Evolutionary conservation across 1,284 basidiomycete genomes (phyloP).

Genomic region (Ustilago shanxiensis): DNA sequence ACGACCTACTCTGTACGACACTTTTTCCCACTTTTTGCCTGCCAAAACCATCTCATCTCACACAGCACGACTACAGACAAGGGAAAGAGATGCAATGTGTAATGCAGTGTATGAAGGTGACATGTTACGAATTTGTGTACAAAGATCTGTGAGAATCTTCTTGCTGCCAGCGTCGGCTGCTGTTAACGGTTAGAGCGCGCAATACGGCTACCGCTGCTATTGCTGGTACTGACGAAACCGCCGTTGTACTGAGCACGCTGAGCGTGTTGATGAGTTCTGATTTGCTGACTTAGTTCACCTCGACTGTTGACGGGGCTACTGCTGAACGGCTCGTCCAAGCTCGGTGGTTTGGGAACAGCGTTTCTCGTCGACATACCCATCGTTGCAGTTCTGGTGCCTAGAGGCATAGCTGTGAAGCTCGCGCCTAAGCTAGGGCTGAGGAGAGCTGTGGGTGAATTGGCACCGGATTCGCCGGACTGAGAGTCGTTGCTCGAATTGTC

Average conservation of each 20-base stretch:
- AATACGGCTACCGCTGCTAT: no score
- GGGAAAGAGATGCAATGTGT: background rate
- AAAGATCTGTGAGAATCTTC: no score
- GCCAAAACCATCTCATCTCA: background rate
- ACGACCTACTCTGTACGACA: no score
- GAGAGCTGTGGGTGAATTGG: conserved; percentile 31
- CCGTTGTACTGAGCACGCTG: background rate
- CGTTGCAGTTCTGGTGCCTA: background rate
- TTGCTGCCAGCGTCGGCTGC: no score
- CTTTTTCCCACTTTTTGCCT: no score
- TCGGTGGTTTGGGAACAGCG: conserved; percentile 9
- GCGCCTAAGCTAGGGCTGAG: conserved; percentile 24
- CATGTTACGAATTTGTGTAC: no score
- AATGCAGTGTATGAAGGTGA: no score
- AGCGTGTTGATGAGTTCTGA: conserved; percentile 31
- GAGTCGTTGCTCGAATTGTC: conserved; percentile 34
- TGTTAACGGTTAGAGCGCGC: background rate
- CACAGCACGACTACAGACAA: background rate
- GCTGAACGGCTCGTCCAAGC: conserved; percentile 46
- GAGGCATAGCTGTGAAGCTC: background rate
- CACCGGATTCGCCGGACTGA: conserved; percentile 22
- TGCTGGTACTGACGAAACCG: background rate
- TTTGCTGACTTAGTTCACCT: conserved; percentile 28
- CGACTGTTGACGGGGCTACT: conserved; percentile 30
- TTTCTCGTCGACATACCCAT: background rate